Evolutionary conservation across 495 filamentous ascomycete species (phyloP).

Genomic region (Lasiosphaeria ovina): DNA sequence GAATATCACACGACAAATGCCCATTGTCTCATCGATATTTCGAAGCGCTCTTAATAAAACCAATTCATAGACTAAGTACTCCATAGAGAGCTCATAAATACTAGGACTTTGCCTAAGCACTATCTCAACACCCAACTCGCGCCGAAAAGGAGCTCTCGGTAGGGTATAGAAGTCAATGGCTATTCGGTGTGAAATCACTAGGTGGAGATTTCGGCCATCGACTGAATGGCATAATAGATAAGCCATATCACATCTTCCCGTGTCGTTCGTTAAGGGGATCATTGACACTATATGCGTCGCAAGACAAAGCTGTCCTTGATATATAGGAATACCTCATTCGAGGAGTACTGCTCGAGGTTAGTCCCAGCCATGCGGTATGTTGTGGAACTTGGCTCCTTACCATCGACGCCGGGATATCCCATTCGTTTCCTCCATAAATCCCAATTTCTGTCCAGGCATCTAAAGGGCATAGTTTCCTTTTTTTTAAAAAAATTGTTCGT

Average conservation of each 20-base stretch:
- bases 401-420: conserved; percentile 61
- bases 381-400: conserved; percentile 7
- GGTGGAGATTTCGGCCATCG: too few relatives aligned
- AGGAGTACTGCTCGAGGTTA: conserved; percentile 39
- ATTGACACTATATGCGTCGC: not conserved
- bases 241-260: not conserved
- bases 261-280: not conserved
- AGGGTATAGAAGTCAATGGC: too few relatives aligned
- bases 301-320: conserved; percentile 9
- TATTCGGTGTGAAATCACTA: too few relatives aligned
- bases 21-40: too few relatives aligned
- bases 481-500: not conserved
- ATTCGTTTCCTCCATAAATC: conserved; percentile 64
- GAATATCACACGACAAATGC: too few relatives aligned
- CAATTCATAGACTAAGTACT: too few relatives aligned
- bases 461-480: conserved; percentile 9
- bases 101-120: too few relatives aligned
- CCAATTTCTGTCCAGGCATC: conserved; percentile 76
- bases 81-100: too few relatives aligned
- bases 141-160: too few relatives aligned
- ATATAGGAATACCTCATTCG: conserved; percentile 34
- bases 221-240: too few relatives aligned
- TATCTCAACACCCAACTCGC: too few relatives aligned
- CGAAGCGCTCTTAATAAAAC: too few relatives aligned
- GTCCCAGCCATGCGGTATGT: not conserved